These are phyloP conservation scores for Clonostachys byssicola DNA, from an alignment of 2,329 filamentous ascomycete genomes.

Conservation along the genomic window DNA sequence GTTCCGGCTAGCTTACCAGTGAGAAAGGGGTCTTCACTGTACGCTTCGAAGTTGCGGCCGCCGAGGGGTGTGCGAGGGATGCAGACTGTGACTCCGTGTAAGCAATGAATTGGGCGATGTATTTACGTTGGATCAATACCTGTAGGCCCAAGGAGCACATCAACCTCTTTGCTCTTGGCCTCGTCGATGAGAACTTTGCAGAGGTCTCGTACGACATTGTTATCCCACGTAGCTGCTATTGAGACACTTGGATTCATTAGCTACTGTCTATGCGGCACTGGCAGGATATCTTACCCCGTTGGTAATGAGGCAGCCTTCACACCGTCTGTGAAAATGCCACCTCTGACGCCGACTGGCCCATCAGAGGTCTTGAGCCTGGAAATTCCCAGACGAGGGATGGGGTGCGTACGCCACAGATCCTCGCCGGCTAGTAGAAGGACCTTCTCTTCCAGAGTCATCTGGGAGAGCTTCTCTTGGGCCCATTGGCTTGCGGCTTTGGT, in stretches of 20 bases:
- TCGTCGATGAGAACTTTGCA: not conserved
- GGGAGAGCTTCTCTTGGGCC: not conserved
- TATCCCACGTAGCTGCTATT: not conserved
- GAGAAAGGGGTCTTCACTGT: conserved; percentile 35
- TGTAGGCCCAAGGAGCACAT: not conserved
- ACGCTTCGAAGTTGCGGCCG: conserved; percentile 36
- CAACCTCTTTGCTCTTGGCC: not conserved
- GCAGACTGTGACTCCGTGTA: not conserved
- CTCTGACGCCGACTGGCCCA: not conserved
- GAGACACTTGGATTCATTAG: not conserved
- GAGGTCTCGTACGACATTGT: not conserved
- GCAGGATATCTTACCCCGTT: not conserved
- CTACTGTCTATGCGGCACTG: not conserved
- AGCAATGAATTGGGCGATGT: not conserved
- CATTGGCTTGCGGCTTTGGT: not conserved
- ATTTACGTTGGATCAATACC: not conserved
- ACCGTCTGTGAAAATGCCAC: not conserved
- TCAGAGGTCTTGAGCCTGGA: not conserved
- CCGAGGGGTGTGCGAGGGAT: conserved; percentile 26
- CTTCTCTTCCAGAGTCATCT: not conserved
- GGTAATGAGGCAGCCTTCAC: not conserved
- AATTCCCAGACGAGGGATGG: not conserved
- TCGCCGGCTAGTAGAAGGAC: not conserved
- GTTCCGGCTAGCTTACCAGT: conserved; percentile 31
- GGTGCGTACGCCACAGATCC: not conserved